Base-by-base conservation (phyloP, 2,329 filamentous ascomycete species). In the Simplicillium sp. region DNA sequence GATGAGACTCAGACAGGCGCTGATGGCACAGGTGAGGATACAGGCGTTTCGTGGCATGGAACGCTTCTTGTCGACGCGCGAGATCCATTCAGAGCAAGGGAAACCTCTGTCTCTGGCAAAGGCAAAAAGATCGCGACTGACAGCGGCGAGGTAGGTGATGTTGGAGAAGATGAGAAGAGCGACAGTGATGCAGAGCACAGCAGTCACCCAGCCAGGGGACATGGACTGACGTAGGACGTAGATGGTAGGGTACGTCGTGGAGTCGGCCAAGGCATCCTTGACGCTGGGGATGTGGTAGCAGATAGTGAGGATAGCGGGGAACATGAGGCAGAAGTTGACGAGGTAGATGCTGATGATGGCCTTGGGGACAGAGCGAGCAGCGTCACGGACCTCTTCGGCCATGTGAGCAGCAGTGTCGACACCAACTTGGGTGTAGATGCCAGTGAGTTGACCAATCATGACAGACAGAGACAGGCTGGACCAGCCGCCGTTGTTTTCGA, bases 21-120 rank as follows among this genome's bases (percentile, higher is more conserved):
- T 45, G 18, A 44, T 38, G 7, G 42, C 29, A 12, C 41, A 38
- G 35, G 43, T 45, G 5, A 46, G 38, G 5, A 44, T 46, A 32
- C 41, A 43, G 11, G 45, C 45, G 17, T 49, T 47, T 12, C 29
- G 37, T 7, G 45, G 45, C 13, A 47, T 39, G 5, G 41, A 38
- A 34, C 42, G 38, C 13, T 39, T 36, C 15, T 29, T n/a, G 14
- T 48, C 40, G 12, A 43, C 40, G 14, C 15, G n/a, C 3, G 42
- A 36, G 12, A 46, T 43, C 44, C 44, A 46, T 17, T 39, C 34
- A 12, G 44, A 46, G 15, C 44, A 40, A 3, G 44, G 44, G 1
- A 44, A 28, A 1, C 42, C 42, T n/a, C 40, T 39, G 16, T 44
- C 42, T 11, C 42, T 38, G 12, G 42, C 42, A 40, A 44, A 44